Conservation (phyloP, 495 filamentous ascomycete genomes). For the Annulohypoxylon bovei region DNA sequence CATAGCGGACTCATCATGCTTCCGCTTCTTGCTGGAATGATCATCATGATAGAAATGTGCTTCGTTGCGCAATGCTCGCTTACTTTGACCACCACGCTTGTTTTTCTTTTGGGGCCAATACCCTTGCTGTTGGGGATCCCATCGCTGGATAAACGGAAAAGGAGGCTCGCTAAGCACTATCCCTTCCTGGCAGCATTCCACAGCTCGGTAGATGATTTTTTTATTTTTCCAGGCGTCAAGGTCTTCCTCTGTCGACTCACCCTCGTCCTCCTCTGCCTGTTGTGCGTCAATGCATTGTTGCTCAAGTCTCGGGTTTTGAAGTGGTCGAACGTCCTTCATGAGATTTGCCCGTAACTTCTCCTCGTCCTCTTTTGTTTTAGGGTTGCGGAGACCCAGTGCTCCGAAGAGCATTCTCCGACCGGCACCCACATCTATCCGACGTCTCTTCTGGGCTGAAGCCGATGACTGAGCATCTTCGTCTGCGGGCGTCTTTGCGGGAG, state of each 20-base stretch:
- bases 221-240: constrained; percentile 74
- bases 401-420: constrained; percentile 75
- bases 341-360: constrained; percentile 68
- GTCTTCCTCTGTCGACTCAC: constrained; percentile 43
- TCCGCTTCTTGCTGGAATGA: constrained; percentile 63
- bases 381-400: constrained; percentile 73
- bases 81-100: constrained; percentile 51
- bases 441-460: constrained; percentile 52
- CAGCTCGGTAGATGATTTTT: constrained; percentile 75
- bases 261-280: not conserved
- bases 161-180: constrained; percentile 79
- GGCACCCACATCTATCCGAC: constrained; percentile 70
- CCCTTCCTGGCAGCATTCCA: constrained; percentile 84
- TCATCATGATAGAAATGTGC: constrained; percentile 52
- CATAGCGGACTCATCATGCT: constrained; percentile 52
- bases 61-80: constrained; percentile 54
- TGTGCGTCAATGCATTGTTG: not conserved
- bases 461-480: constrained; percentile 34
- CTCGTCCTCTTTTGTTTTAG: constrained; percentile 74
- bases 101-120: constrained; percentile 45
- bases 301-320: constrained; percentile 35
- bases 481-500: constrained; percentile 1
- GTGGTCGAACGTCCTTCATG: constrained; percentile 51
- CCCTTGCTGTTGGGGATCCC: constrained; percentile 77
- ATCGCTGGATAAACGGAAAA: constrained; percentile 90